Evolutionary conservation across 768 basidiomycete species (phyloP), one percentile per base, ranked within the genome.

Genomic region (Pulveroboletus sp.): DNA sequence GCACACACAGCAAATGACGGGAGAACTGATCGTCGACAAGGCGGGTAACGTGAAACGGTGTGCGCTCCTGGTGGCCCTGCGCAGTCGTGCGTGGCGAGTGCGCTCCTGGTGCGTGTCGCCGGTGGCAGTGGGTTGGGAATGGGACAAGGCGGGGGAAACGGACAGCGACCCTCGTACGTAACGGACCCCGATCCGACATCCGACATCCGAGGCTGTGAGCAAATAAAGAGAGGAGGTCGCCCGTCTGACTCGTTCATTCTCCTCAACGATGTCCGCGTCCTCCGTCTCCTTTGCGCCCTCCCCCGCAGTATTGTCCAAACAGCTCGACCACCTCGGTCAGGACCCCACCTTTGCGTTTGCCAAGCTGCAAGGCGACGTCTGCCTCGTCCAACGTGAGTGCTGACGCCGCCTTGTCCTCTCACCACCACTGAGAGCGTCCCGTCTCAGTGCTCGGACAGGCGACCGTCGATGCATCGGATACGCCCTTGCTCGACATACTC

Each of bases 281-380:
- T 42, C 59, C 27, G 57, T 63, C 38, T 53, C 61, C 5, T 68
- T 69, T 27, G 58, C 67, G 7, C 54, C 57, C 14, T 27, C 57
- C 4, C 49, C 61, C 6, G n/a, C 50, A 1, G 28, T 46, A 11
- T 44, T 55, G 8, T 53, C 53, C 3, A 63, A 53, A 21, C 63
- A 58, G 2, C 21, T 21, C 21, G 21, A 21, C 21, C 21, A 21
- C 21, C 41, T 46, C 37, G 28, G 32, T 6, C 43, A 55, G 24
- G 54, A 50, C 6, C 57, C 57, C 49, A 73, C 59, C 0, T 79
- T 76, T 63, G 76, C 68, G 15, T 69, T 70, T 41, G 69, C 64
- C 4, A 57, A 54, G 7, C 32, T 70, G 1, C 56, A 63, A 28
- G 44, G 56, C 18, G 54, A 60, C 24, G 48, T 68, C 2, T 67